These are phyloP conservation scores for Eutrema japonicum DNA, from an alignment of 345 rosid genomes.

Conservation along the genomic window DNA sequence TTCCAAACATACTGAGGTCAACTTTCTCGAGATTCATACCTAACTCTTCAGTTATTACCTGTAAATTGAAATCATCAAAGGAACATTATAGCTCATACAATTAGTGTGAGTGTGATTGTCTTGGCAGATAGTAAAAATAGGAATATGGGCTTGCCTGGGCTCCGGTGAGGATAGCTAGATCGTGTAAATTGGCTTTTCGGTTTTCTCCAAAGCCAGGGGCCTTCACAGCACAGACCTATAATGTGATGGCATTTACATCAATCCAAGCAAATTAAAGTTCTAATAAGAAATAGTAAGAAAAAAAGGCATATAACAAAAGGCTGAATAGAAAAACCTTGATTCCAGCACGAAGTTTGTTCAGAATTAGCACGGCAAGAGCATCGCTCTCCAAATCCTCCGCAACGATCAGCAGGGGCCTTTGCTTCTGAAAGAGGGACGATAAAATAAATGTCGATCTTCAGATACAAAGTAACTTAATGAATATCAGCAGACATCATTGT, in stretches of 20 bases:
- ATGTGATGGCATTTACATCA: constrained; percentile 22
- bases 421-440: constrained; percentile 55
- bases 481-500: neutral
- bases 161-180: constrained; percentile 90
- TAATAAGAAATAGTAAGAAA: neutral
- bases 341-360: constrained; percentile 96
- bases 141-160: constrained; percentile 63
- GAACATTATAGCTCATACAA: constrained; percentile 9
- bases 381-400: constrained; percentile 99
- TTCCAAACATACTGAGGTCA: constrained; percentile 80
- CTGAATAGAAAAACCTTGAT: constrained; percentile 65
- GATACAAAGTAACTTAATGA: neutral
- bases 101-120: neutral
- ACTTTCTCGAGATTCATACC: constrained; percentile 95
- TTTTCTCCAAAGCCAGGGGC: constrained; percentile 99
- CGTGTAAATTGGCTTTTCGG: constrained; percentile 81
- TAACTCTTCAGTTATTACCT: constrained; percentile 93
- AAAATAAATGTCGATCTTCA: neutral
- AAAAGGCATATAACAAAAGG: constrained; percentile 11
- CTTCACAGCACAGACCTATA: constrained; percentile 88
- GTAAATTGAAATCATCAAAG: constrained; percentile 16
- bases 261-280: neutral
- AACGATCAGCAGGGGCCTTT: constrained; percentile 83
- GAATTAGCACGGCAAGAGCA: constrained; percentile 81
- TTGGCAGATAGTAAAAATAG: neutral